These are phyloP conservation scores for Clarkia xantiana DNA, from an alignment of 345 rosid species.

Conservation along the genomic window DNA sequence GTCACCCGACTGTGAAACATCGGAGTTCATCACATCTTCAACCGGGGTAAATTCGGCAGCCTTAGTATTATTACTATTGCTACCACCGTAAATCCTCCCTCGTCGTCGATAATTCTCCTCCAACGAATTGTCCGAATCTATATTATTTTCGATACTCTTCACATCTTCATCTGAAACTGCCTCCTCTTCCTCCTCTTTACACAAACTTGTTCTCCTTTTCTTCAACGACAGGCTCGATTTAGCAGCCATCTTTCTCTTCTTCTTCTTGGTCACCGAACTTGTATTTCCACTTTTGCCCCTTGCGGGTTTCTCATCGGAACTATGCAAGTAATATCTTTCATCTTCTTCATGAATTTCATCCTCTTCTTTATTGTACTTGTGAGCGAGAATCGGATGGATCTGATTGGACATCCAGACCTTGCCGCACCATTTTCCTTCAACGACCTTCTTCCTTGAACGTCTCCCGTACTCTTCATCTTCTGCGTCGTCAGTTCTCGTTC, in stretches of 20 bases:
- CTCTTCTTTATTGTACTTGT: constrained; percentile 37
- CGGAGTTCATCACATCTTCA: constrained; percentile 29
- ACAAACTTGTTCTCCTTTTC: constrained; percentile 13
- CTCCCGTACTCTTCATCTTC: no score
- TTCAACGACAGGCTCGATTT: constrained; percentile 26
- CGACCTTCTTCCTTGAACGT: neutral
- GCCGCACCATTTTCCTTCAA: constrained; percentile 97
- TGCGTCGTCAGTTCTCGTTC: constrained; percentile 35
- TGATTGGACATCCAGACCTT: constrained; percentile 97
- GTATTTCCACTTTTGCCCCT: constrained; percentile 18
- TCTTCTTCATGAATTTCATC: constrained; percentile 36
- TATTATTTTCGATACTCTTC: constrained; percentile 18
- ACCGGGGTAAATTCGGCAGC: constrained; percentile 20
- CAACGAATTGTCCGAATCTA: constrained; percentile 15
- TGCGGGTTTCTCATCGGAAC: constrained; percentile 35
- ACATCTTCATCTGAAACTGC: constrained; percentile 25
- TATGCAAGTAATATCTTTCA: constrained; percentile 29
- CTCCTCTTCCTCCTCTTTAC: constrained; percentile 27
- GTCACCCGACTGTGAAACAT: constrained; percentile 30
- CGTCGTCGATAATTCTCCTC: constrained; percentile 11
- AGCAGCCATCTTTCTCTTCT: constrained; percentile 50
- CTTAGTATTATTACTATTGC: constrained; percentile 5
- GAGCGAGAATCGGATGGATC: constrained; percentile 64
- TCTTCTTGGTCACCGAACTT: constrained; percentile 29
- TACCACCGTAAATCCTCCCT: constrained; percentile 14